phyloP scores from a whole-genome alignment of 495 filamentous ascomycete genomes.

The Trichoderma asperelloides region DNA sequence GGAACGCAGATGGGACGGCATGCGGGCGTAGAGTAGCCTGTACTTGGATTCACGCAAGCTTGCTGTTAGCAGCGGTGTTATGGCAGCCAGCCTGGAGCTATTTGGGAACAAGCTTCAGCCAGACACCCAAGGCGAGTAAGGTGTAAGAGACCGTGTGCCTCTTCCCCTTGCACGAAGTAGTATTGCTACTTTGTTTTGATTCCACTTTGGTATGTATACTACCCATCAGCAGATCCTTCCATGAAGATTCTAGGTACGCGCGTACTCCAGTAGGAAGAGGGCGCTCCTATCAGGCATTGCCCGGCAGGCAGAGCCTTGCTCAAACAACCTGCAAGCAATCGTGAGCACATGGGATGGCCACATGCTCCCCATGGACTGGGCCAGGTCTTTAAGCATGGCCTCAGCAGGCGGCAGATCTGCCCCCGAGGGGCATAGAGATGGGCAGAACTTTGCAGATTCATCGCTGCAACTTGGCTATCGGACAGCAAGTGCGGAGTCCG shows the following conservation, averaged over 20 bases:
- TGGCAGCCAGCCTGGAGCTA: background rate
- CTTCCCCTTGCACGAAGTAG: background rate
- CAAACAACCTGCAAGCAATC: background rate
- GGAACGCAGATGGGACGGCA: background rate
- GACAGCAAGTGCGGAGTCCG: background rate
- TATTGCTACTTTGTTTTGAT: background rate
- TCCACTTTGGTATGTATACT: background rate
- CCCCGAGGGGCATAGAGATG: background rate
- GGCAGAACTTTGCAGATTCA: background rate
- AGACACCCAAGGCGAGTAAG: background rate
- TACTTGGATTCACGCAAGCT: background rate
- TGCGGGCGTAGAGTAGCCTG: background rate
- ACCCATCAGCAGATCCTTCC: background rate
- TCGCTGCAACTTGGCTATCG: background rate
- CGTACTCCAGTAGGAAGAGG: background rate
- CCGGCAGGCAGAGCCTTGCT: background rate
- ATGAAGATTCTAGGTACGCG: background rate
- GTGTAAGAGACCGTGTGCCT: background rate
- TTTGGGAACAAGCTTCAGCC: background rate
- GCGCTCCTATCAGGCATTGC: background rate
- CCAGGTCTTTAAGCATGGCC: constrained; percentile 1
- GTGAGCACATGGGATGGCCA: background rate
- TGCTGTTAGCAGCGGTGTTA: background rate
- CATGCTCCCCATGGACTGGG: background rate
- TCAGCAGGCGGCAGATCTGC: constrained; percentile 4